Evolutionary conservation across 2,329 filamentous ascomycete species (phyloP), one percentile per base, ranked within the genome.

Genomic region (Exophiala dermatitidis): DNA sequence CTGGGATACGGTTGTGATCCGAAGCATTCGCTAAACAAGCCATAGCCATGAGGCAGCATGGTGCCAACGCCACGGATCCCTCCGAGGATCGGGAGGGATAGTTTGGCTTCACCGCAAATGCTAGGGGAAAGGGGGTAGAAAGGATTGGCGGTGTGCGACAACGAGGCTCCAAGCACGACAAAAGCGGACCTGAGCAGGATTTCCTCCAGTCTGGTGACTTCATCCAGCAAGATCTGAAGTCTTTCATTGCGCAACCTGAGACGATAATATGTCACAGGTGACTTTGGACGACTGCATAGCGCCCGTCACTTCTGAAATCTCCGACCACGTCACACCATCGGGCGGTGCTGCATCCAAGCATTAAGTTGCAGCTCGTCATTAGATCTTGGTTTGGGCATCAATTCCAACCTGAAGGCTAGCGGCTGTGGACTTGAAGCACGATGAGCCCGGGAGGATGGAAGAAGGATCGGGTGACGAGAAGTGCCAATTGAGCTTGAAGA

Each of bases 351-450:
- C 10, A 42, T 26, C 5, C n/a, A 41, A 5, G 26, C 9, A 36
- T 34, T 32, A 26, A 40, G 40, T 48, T 38, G 48, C 26, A 36
- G 5, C 31, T 31, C 42, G 37, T 51, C 19, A 56, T 59, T 53
- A 56, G 53, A 52, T 56, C 53, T 52, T 52, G 42, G 46, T 43
- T 52, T 52, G 47, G 48, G 56, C 50, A 32, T 54, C 43, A 46
- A 40, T 31, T 46, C 34, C 48, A 32, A 51, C 4, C 19, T 36
- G 36, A n/a, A 38, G 40, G 38, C 26, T 45, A 29, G 26, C 34
- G 10, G 8, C 5, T n/a, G 29, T 31, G 26, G 42, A 36, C 26
- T 48, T 37, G 34, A 30, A 37, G 47, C 37, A 50, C 38, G 41
- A 46, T 50, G 45, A 42, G 45, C 34, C 40, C 28, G 31, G 47